phyloP scores from a whole-genome alignment of 306 rosid species.

The Medicago arabica region DNA sequence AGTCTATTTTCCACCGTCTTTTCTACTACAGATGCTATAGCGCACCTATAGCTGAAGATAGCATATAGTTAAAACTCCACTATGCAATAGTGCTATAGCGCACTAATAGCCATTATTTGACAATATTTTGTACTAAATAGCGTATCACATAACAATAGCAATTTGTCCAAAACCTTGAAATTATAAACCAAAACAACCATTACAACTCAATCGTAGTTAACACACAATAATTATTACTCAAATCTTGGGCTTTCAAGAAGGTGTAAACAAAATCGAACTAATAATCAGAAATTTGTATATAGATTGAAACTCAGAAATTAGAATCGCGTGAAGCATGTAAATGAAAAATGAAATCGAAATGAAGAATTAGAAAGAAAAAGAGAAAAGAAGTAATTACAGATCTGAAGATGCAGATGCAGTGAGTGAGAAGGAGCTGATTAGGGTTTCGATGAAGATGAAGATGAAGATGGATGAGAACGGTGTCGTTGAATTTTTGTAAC shows the following conservation, averaged over 20 bases:
- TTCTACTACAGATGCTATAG: too few species aligned
- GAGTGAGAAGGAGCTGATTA: slow-evolving; percentile 45
- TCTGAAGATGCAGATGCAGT: slow-evolving; percentile 39
- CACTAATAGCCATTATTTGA: too few species aligned
- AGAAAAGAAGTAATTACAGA: slow-evolving; percentile 31
- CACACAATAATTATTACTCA: not conserved
- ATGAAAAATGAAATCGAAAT: not conserved
- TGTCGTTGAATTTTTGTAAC: slow-evolving; percentile 35
- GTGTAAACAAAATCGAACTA: slow-evolving; percentile 2
- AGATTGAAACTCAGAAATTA: slow-evolving; percentile 13
- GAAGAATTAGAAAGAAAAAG: not conserved
- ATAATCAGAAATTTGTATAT: not conserved
- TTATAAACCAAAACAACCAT: not conserved
- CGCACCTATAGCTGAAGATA: too few species aligned
- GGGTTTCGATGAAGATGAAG: slow-evolving; percentile 54
- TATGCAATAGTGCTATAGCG: too few species aligned
- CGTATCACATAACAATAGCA: too few species aligned
- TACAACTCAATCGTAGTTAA: not conserved
- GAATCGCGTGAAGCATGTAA: not conserved
- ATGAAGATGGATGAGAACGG: slow-evolving; percentile 30
- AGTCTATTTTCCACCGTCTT: too few species aligned
- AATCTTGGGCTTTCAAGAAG: not conserved
- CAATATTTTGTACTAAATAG: too few species aligned
- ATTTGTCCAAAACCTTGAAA: slow-evolving; percentile 6
- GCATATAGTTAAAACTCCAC: too few species aligned